phyloP scores from a whole-genome alignment of 768 basidiomycete species.

The Neoboletus subvelutipes region DNA sequence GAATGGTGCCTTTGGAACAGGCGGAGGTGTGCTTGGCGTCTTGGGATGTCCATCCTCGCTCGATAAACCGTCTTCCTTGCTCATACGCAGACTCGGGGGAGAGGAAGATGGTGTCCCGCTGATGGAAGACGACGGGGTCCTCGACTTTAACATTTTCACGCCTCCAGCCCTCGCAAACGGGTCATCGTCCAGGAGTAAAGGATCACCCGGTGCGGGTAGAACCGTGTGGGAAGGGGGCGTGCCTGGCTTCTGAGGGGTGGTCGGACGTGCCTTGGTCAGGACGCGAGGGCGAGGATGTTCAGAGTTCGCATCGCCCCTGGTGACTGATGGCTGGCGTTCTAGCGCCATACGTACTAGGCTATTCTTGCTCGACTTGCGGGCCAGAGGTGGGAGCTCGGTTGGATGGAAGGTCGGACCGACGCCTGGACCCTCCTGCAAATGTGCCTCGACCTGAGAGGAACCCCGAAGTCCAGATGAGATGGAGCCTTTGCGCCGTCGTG shows the following conservation, averaged over 20 bases:
- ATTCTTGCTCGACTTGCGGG: conserved; percentile 18
- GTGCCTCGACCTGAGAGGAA: background rate
- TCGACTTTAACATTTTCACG: conserved; percentile 45
- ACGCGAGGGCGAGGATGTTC: conserved; percentile 25
- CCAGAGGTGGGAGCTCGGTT: conserved; percentile 15
- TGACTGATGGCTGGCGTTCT: conserved; percentile 14
- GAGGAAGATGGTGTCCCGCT: background rate
- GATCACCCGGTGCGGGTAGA: conserved; percentile 14
- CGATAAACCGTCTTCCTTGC: conserved; percentile 3
- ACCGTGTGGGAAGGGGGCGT: conserved; percentile 11
- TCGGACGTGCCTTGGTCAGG: conserved; percentile 34
- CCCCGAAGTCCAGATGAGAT: background rate
- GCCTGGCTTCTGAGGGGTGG: conserved; percentile 31
- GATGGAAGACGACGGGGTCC: conserved; percentile 2
- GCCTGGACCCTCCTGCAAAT: background rate
- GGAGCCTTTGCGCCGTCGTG: conserved; percentile 2
- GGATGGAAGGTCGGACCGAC: background rate
- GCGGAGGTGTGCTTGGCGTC: background rate
- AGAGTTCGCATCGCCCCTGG: conserved; percentile 9
- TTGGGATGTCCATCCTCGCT: conserved; percentile 13
- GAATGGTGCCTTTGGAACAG: background rate
- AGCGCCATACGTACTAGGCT: conserved; percentile 2
- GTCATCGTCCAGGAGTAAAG: conserved; percentile 32
- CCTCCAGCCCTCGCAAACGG: conserved; percentile 57
- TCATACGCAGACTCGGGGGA: background rate